A percentile compares a stretch with the other conserved stretches of the same genome.
Conservation (phyloP, 441 rosid genomes). For the Pelargonium myrrhifolium region DNA sequence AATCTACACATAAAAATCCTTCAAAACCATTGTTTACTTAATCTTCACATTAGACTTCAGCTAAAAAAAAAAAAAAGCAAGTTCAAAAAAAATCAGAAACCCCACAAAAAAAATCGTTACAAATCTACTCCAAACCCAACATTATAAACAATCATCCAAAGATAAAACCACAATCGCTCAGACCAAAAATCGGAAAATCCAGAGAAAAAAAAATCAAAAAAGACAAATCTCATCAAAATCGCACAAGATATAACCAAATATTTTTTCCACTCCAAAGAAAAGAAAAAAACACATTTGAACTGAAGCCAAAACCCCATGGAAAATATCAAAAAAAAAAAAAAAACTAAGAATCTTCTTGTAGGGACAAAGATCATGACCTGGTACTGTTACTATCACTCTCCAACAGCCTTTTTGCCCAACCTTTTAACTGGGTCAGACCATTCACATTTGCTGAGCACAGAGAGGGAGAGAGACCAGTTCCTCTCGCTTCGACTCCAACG, state of each 20-base stretch:
- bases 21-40: background rate
- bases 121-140: slow-evolving; percentile 5
- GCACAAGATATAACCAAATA: background rate
- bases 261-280: background rate
- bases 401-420: slow-evolving; percentile 13
- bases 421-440: slow-evolving; percentile 14
- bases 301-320: background rate
- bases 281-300: background rate
- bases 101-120: background rate
- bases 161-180: background rate
- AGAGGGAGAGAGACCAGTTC: slow-evolving; percentile 8
- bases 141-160: slow-evolving; percentile 3
- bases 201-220: background rate
- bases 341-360: background rate
- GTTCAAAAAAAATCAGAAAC: slow-evolving; percentile 1
- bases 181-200: slow-evolving; percentile 5
- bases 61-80: too few species aligned
- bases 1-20: background rate
- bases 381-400: slow-evolving; percentile 14
- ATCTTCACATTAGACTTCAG: background rate
- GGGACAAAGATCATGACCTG: slow-evolving; percentile 38
- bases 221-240: background rate
- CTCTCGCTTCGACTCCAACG: slow-evolving; percentile 4
- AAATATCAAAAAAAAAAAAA: background rate
- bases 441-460: slow-evolving; percentile 22